Evolutionary conservation across 2,329 filamentous ascomycete genomes (phyloP), one percentile per base, ranked within the genome.

Genomic region (Sarocladium kiliense): DNA sequence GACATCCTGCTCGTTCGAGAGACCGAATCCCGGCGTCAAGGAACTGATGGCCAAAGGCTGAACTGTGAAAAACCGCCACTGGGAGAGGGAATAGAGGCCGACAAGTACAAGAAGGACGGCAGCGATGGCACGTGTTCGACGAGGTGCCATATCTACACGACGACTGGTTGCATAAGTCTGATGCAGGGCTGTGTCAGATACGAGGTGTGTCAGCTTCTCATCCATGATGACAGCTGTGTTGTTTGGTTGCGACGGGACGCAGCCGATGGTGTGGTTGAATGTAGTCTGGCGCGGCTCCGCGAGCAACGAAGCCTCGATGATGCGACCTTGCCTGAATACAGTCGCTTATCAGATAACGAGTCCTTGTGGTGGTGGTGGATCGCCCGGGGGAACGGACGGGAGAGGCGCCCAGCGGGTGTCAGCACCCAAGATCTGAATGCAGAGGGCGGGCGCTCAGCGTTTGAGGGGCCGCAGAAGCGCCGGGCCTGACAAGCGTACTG

Each of bases 141-240:
- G 66, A 21, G 50, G 50, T 14, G 50, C 50, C 50, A 53, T 53
- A 7, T 30, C 30, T 27, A 12, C 18, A 26, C 19, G 34, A 26
- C 16, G 26, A 19, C 27, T 3, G n/a, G n/a, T 19, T 19, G 16
- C 26, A 12, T 10, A 16, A 3, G 50, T 41, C 34, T 25, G 50
- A 27, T 39, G 50, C 25, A 58, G 55, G 59, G 59, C 55, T 57
- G 45, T 53, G 57, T 27, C 58, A 25, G 32, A 53, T 34, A 53
- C 53, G 49, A 25, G 25, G 10, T 21, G n/a, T 6, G n/a, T 5
- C 50, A 53, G 54, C 60, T 70, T 70, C 59, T 70, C 68, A 45
- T 70, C 65, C 68, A 70, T 70, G 55, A 42, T 55, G 55, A 54
- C 19, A 41, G 27, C n/a, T 23, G 18, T 21, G 47, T 51, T 23